Percentiles rank a stretch among this genome's conserved stretches.
Evolutionary conservation across 2,329 filamentous ascomycete genomes (phyloP).

Genomic region (Byssothecium circinans): DNA sequence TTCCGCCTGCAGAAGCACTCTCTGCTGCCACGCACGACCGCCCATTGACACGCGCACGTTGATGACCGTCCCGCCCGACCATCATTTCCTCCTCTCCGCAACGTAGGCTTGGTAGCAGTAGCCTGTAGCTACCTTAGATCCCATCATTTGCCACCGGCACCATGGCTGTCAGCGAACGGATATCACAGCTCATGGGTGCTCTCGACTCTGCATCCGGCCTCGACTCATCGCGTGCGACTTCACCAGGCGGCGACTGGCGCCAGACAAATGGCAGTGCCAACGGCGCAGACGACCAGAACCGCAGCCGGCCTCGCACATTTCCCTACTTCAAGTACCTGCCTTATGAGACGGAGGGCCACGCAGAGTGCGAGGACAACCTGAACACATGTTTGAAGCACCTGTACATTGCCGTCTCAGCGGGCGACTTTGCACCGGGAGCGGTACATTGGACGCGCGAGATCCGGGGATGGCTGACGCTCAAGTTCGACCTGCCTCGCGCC

Average conservation of each 20-base stretch:
- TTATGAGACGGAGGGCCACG: constrained; percentile 80
- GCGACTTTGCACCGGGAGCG: constrained; percentile 91
- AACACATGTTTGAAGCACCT: constrained; percentile 89
- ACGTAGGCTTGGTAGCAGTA: constrained; percentile 16
- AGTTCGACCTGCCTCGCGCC: constrained; percentile 91
- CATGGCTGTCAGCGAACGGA: constrained; percentile 45
- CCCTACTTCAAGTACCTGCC: constrained; percentile 90
- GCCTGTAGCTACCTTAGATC: too few species aligned
- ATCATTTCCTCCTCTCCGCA: constrained; percentile 6
- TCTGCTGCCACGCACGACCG: constrained; percentile 8
- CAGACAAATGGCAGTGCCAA: constrained; percentile 53
- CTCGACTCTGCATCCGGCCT: constrained; percentile 53
- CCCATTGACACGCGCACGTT: constrained; percentile 24
- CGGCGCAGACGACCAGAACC: constrained; percentile 61
- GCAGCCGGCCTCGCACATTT: constrained; percentile 79
- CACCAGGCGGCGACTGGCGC: constrained; percentile 68
- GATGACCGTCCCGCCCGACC: constrained; percentile 23
- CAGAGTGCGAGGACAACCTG: constrained; percentile 75
- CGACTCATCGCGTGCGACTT: constrained; percentile 82
- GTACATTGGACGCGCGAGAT: constrained; percentile 97
- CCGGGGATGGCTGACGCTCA: constrained; percentile 90
- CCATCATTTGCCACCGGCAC: constrained; percentile 21
- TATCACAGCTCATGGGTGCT: constrained; percentile 47
- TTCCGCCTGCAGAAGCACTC: constrained; percentile 9
- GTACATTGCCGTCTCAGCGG: constrained; percentile 86